Percentiles rank a stretch among this genome's conserved stretches.
These are phyloP conservation scores for Scortechinia acanthostroma DNA, from an alignment of 2,329 filamentous ascomycete species.

Conservation along the genomic window DNA sequence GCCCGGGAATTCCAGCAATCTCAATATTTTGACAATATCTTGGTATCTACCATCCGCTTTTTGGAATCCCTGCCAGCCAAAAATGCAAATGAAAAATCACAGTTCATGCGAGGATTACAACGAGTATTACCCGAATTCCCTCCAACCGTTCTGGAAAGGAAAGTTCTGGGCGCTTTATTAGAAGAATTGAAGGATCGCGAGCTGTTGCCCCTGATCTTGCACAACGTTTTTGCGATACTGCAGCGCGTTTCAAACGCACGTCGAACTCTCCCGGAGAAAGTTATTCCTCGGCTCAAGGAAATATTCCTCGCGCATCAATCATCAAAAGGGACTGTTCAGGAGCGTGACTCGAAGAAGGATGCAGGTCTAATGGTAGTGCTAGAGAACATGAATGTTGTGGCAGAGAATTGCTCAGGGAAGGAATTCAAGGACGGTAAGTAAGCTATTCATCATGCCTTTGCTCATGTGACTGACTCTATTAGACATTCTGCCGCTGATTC, in stretches of 20 bases:
- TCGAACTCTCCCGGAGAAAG: constrained; percentile 74
- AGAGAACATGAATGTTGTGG: constrained; percentile 71
- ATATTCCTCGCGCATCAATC: constrained; percentile 66
- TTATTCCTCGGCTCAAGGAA: constrained; percentile 77
- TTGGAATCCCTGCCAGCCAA: constrained; percentile 86
- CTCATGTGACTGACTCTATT: constrained; percentile 11
- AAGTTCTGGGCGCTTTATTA: constrained; percentile 78
- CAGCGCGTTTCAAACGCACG: constrained; percentile 70
- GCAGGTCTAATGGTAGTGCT: constrained; percentile 86
- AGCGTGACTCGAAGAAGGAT: constrained; percentile 77
- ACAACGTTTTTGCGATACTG: constrained; percentile 88
- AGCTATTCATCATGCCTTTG: background rate
- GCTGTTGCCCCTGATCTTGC: constrained; percentile 74
- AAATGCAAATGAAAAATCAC: constrained; percentile 80
- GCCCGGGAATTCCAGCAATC: constrained; percentile 90
- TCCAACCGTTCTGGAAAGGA: constrained; percentile 87
- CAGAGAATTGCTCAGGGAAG: constrained; percentile 77
- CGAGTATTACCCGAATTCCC: constrained; percentile 88
- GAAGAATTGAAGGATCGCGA: constrained; percentile 93
- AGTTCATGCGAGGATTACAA: constrained; percentile 82
- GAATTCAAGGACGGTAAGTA: constrained; percentile 87
- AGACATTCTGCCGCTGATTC: constrained; percentile 84
- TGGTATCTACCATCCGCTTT: constrained; percentile 94
- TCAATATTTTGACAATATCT: constrained; percentile 91
- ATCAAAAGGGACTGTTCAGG: constrained; percentile 47